phyloP scores from a whole-genome alignment of 176 grass and related monocot species.

The Oryza coarctata region DNA sequence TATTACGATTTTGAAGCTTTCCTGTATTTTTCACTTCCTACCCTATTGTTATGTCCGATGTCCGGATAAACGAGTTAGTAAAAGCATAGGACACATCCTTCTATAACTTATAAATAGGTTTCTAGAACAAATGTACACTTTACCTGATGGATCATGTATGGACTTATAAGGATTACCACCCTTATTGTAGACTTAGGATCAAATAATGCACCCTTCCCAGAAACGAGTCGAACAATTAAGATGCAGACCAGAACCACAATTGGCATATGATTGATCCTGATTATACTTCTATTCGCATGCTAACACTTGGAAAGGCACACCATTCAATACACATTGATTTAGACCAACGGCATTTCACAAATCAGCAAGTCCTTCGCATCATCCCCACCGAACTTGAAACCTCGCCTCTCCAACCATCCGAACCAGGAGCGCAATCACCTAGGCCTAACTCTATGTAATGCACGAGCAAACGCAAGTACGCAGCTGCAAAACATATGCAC shows the following conservation, averaged over 20 bases:
- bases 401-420: background rate
- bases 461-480: background rate
- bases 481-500: background rate
- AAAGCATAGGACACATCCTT: background rate
- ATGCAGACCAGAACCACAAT: background rate
- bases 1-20: background rate
- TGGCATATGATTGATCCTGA: background rate
- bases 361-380: background rate
- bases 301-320: background rate
- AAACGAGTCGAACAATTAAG: background rate
- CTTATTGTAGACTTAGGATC: background rate
- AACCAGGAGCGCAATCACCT: background rate
- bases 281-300: too few species aligned
- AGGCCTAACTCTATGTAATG: background rate
- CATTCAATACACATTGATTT: background rate
- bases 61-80: too few species aligned
- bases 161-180: background rate
- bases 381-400: background rate
- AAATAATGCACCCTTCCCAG: background rate
- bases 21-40: background rate
- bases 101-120: background rate
- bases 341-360: background rate
- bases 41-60: background rate
- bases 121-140: background rate
- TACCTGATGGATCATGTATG: background rate